These are phyloP conservation scores for Neofusicoccum kwambonambiense DNA, from an alignment of 2,329 filamentous ascomycete species.

Conservation along the genomic window DNA sequence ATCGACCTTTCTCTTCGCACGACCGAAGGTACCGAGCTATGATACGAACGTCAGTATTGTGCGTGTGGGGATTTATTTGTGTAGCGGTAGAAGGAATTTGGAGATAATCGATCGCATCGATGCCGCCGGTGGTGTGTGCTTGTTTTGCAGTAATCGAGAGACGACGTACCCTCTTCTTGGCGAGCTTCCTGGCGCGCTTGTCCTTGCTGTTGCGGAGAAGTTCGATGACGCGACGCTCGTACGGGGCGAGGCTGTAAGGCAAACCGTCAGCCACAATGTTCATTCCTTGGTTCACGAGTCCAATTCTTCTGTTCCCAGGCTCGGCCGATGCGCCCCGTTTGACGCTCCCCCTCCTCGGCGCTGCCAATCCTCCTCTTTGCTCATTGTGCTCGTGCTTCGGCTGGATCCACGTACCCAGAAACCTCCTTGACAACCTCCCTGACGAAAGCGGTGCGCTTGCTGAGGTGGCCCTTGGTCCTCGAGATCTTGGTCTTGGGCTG, in stretches of 20 bases:
- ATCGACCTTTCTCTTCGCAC: slow-evolving; percentile 99
- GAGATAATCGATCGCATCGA: not conserved
- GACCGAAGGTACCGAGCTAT: slow-evolving; percentile 95
- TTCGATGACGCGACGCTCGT: slow-evolving; percentile 99
- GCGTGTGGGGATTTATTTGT: not conserved
- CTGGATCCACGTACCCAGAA: slow-evolving; percentile 67
- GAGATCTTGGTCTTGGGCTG: slow-evolving; percentile 51
- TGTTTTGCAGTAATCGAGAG: not conserved
- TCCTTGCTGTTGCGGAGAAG: slow-evolving; percentile 98
- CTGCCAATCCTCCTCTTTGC: not conserved
- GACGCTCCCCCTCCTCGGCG: not conserved
- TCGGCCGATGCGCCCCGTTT: not conserved
- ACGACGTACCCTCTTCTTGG: slow-evolving; percentile 90
- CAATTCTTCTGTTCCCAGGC: not conserved
- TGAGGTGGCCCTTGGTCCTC: slow-evolving; percentile 90
- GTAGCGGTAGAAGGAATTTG: not conserved
- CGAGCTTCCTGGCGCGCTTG: slow-evolving; percentile 98
- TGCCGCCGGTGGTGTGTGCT: not conserved
- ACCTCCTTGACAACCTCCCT: slow-evolving; percentile 98
- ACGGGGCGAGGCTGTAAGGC: slow-evolving; percentile 70
- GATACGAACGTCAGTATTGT: slow-evolving; percentile 27
- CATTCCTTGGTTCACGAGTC: not conserved
- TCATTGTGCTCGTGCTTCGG: slow-evolving; percentile 3
- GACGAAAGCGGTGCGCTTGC: slow-evolving; percentile 96
- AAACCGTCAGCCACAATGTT: slow-evolving; percentile 18